Conservation (phyloP, 1,284 basidiomycete genomes). For the Trichosporon asahii region DNA sequence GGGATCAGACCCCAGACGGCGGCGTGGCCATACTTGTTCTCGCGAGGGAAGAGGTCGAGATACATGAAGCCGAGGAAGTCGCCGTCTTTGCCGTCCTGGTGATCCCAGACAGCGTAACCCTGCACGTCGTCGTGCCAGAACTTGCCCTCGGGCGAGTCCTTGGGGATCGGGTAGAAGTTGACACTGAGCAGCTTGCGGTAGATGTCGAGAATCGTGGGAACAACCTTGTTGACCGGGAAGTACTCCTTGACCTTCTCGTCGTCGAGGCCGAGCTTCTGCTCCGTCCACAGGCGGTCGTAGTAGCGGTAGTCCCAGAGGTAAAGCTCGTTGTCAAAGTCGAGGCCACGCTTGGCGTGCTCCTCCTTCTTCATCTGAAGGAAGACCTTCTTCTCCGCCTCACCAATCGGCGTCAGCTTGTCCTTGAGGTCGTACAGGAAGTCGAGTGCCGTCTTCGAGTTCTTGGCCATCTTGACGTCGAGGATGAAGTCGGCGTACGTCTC, state of each 20-base stretch:
- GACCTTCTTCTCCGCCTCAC: conserved; percentile 22
- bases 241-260: conserved; percentile 30
- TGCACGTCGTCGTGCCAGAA: conserved; percentile 25
- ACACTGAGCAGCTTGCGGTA: conserved; percentile 26
- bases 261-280: conserved; percentile 26
- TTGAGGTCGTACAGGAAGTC: conserved; percentile 24
- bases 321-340: conserved; percentile 17
- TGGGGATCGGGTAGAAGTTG: conserved; percentile 22
- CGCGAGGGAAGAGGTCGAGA: conserved; percentile 83
- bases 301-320: conserved; percentile 30
- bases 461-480: conserved; percentile 29
- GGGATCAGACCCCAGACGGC: conserved; percentile 71
- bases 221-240: conserved; percentile 29
- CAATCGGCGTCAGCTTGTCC: conserved; percentile 23
- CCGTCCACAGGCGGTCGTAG: conserved; percentile 28
- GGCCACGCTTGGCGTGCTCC: conserved; percentile 20
- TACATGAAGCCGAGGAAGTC: conserved; percentile 73
- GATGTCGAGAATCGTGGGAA: conserved; percentile 26
- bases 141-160: conserved; percentile 18
- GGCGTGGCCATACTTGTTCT: conserved; percentile 76
- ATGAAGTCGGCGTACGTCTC: conserved; percentile 26
- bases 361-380: conserved; percentile 25
- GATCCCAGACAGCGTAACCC: conserved; percentile 41
- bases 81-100: conserved; percentile 54
- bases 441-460: conserved; percentile 23